These are phyloP conservation scores for Anisodus tanguticus DNA, from an alignment of 257 asterid genomes.

Conservation along the genomic window DNA sequence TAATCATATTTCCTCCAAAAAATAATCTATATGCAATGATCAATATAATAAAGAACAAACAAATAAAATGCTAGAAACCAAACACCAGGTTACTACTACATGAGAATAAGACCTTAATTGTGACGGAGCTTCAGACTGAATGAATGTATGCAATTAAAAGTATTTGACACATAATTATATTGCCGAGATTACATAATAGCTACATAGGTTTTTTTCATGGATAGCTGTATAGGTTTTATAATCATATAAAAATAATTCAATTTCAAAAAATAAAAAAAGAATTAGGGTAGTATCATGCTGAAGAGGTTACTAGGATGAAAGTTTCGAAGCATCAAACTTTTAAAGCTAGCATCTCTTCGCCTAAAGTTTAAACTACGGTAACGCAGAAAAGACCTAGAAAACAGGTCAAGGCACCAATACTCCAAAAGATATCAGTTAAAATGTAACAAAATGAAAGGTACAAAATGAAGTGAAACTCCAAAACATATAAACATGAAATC, in stretches of 20 bases:
- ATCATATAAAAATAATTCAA: not conserved
- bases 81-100: not conserved
- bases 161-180: not conserved
- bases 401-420: conserved; percentile 5
- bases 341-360: conserved; percentile 8
- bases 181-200: not conserved
- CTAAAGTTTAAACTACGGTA: conserved; percentile 9
- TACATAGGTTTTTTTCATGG: too few species aligned
- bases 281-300: not conserved
- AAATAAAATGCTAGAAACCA: not conserved
- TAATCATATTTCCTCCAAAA: not conserved
- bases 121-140: not conserved
- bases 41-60: not conserved
- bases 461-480: not conserved
- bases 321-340: not conserved
- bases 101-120: conserved; percentile 12
- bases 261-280: not conserved
- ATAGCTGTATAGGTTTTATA: not conserved
- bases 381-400: not conserved
- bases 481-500: conserved; percentile 18
- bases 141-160: not conserved
- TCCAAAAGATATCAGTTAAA: not conserved
- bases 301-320: not conserved
- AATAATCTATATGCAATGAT: not conserved
- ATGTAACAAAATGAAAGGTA: not conserved